Evolutionary conservation across 345 rosid species (phyloP).

Genomic region (Passiflora organensis): DNA sequence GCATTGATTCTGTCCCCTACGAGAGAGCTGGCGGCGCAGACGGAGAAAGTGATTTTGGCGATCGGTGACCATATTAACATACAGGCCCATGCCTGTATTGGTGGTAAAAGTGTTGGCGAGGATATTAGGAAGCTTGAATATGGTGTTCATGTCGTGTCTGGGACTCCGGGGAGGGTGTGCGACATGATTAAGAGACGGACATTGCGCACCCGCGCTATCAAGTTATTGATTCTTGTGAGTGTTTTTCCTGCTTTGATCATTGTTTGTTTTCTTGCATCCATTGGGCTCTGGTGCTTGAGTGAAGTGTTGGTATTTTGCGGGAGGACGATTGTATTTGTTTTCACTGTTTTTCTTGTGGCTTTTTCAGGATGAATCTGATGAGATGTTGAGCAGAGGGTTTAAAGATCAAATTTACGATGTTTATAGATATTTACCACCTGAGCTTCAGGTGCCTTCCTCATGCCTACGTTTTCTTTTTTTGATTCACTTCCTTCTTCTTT

Average conservation of each 20-base stretch:
- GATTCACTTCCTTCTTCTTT: no score
- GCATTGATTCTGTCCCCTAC: constrained; percentile 93
- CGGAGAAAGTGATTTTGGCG: constrained; percentile 74
- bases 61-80: constrained; percentile 69
- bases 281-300: not conserved
- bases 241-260: not conserved
- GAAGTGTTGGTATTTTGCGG: no score
- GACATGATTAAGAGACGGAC: constrained; percentile 99
- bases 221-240: constrained; percentile 36
- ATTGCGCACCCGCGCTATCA: constrained; percentile 72
- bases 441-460: constrained; percentile 73
- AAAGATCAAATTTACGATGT: constrained; percentile 98
- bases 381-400: constrained; percentile 98
- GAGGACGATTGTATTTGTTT: no score
- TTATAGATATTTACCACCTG: constrained; percentile 93
- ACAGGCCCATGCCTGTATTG: constrained; percentile 81
- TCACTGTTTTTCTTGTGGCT: not conserved
- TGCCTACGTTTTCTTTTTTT: not conserved
- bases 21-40: constrained; percentile 88
- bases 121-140: constrained; percentile 73
- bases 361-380: constrained; percentile 81
- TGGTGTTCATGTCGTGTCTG: constrained; percentile 81
- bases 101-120: constrained; percentile 97
- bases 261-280: not conserved
- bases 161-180: constrained; percentile 96